Base-by-base conservation (phyloP, 108 stramenopile genomes). In the Nitzschia palea region DNA sequence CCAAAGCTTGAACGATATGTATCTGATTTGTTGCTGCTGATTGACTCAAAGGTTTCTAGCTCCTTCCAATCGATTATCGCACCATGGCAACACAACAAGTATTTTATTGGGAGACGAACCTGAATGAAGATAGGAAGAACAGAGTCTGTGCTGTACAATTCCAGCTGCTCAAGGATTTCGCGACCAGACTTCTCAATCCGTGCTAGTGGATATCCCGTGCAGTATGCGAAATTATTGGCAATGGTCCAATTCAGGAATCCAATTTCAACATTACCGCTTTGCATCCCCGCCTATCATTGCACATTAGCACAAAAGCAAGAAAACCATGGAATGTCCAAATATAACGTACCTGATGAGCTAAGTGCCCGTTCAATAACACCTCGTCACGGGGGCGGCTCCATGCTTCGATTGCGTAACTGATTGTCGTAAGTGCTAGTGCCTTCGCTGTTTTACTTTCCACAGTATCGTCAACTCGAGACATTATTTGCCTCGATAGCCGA, bases 221-320 rank as follows among this genome's bases (percentile, higher is more conserved):
- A 23, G 10, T 56, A 59, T 10, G 70, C 70, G 26, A 70, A 62
- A 40, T 50, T 62, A 25, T 61, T 61, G 28, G 44, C 58, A 18
- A 62, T 35, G 48, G 54, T 23, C 23, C 66, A 40, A 31, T 36
- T 58, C 12, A 66, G 61, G 34, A 75, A 68, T n/a, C 57, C 66
- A 14, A 68, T 35, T 34, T 75, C 74, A 45, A 75, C 40, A 25
- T 68, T 63, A 4, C 74, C 74, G 44, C 40, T 61, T 17, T 56
- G 67, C 74, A 75, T 75, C 23, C 54, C 74, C 25, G 55, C 23
- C 55, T 56, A 2, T 37, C 30, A 44, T 12, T 42, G 42, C 37
- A 4, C 17, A 31, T 20, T 44, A 3, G n/a, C 17, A 30, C 37
- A n/a, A n/a, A n/a, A n/a, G n/a, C n/a, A n/a, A n/a, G n/a, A n/a